Evolutionary conservation across 306 rosid genomes (phyloP).

Genomic region (Arachis hypogaea): DNA sequence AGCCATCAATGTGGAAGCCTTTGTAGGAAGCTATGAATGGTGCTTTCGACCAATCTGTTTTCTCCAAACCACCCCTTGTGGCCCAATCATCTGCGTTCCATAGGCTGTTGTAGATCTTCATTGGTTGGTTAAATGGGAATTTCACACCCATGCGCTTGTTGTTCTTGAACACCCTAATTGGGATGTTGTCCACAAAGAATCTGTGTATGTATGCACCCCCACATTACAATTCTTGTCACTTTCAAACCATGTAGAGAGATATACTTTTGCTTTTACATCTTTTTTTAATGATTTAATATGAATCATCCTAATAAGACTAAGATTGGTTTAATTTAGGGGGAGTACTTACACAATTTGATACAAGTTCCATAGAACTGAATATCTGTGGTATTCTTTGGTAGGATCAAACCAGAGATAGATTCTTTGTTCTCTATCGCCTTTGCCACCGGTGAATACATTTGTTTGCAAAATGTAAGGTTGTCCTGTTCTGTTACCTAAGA

Average conservation of each 20-base stretch:
- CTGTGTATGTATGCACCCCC: slow-evolving; percentile 43
- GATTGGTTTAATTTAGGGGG: background rate
- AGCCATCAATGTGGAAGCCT: slow-evolving; percentile 92
- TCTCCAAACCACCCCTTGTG: slow-evolving; percentile 90
- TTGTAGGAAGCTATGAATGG: slow-evolving; percentile 80
- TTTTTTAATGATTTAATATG: background rate
- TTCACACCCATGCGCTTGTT: slow-evolving; percentile 75
- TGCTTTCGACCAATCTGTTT: slow-evolving; percentile 94
- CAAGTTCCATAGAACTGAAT: slow-evolving; percentile 82
- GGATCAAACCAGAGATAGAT: slow-evolving; percentile 97
- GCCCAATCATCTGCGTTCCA: slow-evolving; percentile 99
- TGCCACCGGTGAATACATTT: slow-evolving; percentile 93
- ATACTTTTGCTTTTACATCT: background rate
- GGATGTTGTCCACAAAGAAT: slow-evolving; percentile 80
- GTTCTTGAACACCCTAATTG: slow-evolving; percentile 93
- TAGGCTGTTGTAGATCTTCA: slow-evolving; percentile 88
- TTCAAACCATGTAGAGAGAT: background rate
- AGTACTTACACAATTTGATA: slow-evolving; percentile 70
- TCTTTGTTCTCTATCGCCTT: slow-evolving; percentile 89
- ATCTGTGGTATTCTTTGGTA: slow-evolving; percentile 67
- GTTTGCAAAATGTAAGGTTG: slow-evolving; percentile 91
- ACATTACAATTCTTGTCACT: slow-evolving; percentile 1
- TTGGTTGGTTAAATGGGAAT: slow-evolving; percentile 92
- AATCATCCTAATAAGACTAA: too few relatives aligned
- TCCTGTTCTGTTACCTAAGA: slow-evolving; percentile 93